A percentile compares a stretch with the other conserved stretches of the same genome.
Evolutionary conservation across 331 rosid species (phyloP).

Genomic region (Malus hybrid): DNA sequence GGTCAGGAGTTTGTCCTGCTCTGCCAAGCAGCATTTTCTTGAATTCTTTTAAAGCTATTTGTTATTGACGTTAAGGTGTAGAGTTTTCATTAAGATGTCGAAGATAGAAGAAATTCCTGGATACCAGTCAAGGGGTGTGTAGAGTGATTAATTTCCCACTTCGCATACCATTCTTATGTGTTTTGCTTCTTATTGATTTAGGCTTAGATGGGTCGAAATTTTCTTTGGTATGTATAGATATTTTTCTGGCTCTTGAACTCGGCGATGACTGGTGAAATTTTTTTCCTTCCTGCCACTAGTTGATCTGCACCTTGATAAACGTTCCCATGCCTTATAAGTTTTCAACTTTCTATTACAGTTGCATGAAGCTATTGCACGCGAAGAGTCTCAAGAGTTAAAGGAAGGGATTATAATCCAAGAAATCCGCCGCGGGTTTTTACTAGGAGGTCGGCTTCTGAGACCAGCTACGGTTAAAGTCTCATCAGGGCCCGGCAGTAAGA

Average conservation of each 20-base stretch:
- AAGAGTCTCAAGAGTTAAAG: conserved; percentile 60
- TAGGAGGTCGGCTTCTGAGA: conserved; percentile 64
- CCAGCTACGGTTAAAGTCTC: conserved; percentile 89
- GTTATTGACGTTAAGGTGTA: background rate
- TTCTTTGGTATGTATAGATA: background rate
- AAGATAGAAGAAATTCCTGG: background rate
- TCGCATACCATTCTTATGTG: background rate
- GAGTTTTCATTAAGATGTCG: no score
- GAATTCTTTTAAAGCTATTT: background rate
- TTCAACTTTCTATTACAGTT: conserved; percentile 26
- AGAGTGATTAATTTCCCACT: background rate
- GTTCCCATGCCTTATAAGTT: background rate
- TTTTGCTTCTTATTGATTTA: background rate
- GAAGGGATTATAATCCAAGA: conserved; percentile 76
- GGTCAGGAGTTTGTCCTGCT: background rate
- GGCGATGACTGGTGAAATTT: background rate
- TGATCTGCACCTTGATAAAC: background rate
- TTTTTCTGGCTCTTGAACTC: background rate
- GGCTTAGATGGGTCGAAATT: background rate
- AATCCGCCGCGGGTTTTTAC: conserved; percentile 69
- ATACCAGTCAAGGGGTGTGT: background rate
- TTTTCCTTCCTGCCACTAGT: background rate
- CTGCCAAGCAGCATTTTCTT: background rate
- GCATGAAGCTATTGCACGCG: conserved; percentile 86
- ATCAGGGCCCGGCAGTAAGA: conserved; percentile 57